Conservation (phyloP, 768 basidiomycete species). For the Gautieria morchelliformis region DNA sequence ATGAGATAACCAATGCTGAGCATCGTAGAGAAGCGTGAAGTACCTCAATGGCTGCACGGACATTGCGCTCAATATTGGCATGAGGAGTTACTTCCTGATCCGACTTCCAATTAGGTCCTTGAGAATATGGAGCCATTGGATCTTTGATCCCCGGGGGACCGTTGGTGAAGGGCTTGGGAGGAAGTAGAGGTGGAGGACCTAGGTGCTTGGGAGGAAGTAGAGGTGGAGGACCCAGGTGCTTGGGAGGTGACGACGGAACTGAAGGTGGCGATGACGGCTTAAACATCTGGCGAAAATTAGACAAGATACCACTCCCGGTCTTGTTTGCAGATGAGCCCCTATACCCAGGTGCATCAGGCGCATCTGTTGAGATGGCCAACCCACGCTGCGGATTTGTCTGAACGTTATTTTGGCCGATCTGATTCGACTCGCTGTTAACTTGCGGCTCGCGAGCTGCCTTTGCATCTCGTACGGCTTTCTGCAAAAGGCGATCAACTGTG, state of each 20-base stretch:
- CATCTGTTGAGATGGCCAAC: background rate
- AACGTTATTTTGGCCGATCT: conserved; percentile 12
- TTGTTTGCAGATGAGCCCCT: background rate
- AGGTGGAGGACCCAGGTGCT: background rate
- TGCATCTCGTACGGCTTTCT: conserved; percentile 55
- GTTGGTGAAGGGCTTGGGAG: background rate
- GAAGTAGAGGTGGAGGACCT: background rate
- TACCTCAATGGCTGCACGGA: conserved; percentile 14
- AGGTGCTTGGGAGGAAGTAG: background rate
- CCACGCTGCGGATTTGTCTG: background rate
- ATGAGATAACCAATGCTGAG: background rate
- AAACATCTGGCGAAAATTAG: background rate
- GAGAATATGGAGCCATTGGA: background rate
- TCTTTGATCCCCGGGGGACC: background rate
- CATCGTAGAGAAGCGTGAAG: conserved; percentile 9
- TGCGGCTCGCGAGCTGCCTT: conserved; percentile 27
- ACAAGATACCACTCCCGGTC: background rate
- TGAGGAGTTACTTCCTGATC: conserved; percentile 4
- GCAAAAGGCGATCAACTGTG: conserved; percentile 82
- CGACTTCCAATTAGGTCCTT: background rate
- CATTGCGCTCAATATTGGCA: conserved; percentile 13
- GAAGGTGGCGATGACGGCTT: background rate
- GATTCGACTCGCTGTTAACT: conserved; percentile 21
- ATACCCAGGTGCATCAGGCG: background rate
- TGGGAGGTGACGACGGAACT: background rate